Evolutionary conservation across 768 basidiomycete species (phyloP).

Genomic region (Leccinum uliginosum): DNA sequence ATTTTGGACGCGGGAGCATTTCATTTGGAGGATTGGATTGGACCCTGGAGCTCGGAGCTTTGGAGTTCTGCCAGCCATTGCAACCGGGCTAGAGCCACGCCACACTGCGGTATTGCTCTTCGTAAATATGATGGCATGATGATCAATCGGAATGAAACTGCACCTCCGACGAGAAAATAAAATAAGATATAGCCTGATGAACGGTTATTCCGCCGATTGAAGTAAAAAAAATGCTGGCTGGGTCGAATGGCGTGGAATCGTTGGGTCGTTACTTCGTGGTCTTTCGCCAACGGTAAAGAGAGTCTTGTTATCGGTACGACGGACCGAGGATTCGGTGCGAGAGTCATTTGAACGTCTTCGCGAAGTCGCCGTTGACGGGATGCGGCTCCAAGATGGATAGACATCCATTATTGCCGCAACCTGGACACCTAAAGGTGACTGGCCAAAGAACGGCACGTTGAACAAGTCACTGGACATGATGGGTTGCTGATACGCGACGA

Average conservation of each 20-base stretch:
- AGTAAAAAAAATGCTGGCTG: not conserved
- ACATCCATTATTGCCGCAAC: not conserved
- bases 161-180: not conserved
- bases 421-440: not conserved
- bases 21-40: not conserved
- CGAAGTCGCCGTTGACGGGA: not conserved
- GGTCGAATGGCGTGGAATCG: not conserved
- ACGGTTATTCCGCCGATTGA: too few species aligned
- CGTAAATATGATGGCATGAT: not conserved
- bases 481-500: not conserved
- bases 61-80: too few species aligned
- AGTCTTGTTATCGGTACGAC: not conserved
- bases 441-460: not conserved
- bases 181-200: too few species aligned
- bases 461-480: too few species aligned
- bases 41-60: too few species aligned
- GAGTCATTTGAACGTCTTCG: not conserved
- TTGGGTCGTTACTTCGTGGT: not conserved
- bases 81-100: not conserved
- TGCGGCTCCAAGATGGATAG: not conserved
- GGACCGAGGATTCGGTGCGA: too few species aligned
- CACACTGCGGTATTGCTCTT: not conserved
- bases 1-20: not conserved
- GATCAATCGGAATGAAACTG: not conserved
- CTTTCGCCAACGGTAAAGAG: not conserved